Base-by-base conservation (phyloP, 129 eudicot genomes). In the Saposhnikovia divaricata region DNA sequence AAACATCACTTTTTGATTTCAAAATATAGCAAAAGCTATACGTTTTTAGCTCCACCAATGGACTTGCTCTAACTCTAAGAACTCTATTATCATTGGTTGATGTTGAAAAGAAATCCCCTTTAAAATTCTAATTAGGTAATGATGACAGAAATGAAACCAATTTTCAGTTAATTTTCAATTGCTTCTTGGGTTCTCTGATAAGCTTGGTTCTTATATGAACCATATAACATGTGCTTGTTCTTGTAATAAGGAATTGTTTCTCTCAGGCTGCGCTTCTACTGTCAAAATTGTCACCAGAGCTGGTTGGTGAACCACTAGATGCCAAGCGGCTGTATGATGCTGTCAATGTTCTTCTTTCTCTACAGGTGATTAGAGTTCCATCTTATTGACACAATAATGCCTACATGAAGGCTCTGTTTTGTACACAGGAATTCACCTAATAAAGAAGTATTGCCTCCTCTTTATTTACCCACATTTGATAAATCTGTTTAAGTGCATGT, bases 261-360 rank as follows among this genome's bases (percentile, higher is more conserved):
- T 42, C 59, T 69, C 82, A 96, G 99, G 96, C 96, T 81, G 93
- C 74, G 48, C 93, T 95, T 31, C 43, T 88, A 71, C 82, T 92
- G 65, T 90, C 99, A 77, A 89, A 89, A 78, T 82, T 92, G 83
- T 93, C 97, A 28, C 70, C 93, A 18, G 88, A 89, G 63, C 51
- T 90, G 65, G 97, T 92, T 79, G 99, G 95, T 65, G 95, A 89
- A 78, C 91, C 96, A 47, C 0, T 92, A 70, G 96, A 88, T 76
- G 91, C 87, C 51, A 84, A 86, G 43, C 77, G 87, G 43, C 72
- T 90, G 47, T 92, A 92, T 79, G 91, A 95, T 85, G 87, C 97
- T 37, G 97, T 95, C 80, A 90, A 95, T 78, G 93, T 95, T 77
- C 80, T 90, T 74, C 85, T 95, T 70, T 95, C 99, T 71, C 84